Conservation (phyloP, 345 rosid genomes). For the Lepidium didymum region DNA sequence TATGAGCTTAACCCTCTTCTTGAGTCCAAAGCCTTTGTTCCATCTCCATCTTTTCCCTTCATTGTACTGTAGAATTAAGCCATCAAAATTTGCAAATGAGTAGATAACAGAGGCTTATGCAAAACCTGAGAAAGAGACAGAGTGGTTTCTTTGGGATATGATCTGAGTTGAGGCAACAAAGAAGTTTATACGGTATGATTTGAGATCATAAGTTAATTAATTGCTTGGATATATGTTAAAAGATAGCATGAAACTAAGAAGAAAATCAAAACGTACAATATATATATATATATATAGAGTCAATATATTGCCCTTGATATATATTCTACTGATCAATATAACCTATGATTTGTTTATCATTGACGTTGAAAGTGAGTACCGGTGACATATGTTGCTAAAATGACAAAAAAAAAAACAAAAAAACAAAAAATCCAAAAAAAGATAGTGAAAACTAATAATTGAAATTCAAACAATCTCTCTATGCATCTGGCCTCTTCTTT, state of each 20-base stretch:
- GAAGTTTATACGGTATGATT: too few relatives aligned
- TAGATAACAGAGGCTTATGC: background rate
- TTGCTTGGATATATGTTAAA: background rate
- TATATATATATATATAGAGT: too few relatives aligned
- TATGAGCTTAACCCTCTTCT: conserved; percentile 83
- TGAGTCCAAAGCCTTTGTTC: conserved; percentile 38
- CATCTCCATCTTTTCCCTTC: conserved; percentile 35
- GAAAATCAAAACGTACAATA: background rate
- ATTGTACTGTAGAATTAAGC: conserved; percentile 15
- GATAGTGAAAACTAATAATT: too few relatives aligned
- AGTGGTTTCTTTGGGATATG: background rate
- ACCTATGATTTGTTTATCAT: too few relatives aligned
- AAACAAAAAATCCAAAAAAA: too few relatives aligned
- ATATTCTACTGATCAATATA: too few relatives aligned
- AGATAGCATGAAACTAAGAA: background rate
- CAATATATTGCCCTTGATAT: too few relatives aligned
- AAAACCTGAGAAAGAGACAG: background rate
- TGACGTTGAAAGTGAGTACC: conserved; percentile 28
- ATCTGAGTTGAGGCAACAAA: too few relatives aligned
- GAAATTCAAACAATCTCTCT: too few relatives aligned
- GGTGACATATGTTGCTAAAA: conserved; percentile 33
- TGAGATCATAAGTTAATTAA: too few relatives aligned
- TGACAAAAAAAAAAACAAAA: too few relatives aligned
- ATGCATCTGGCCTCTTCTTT: too few relatives aligned
- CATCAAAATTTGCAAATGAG: background rate